Percentiles rank a stretch among this genome's conserved stretches.
Evolutionary conservation across 441 rosid species (phyloP).

Genomic region (Codiaeum variegatum): DNA sequence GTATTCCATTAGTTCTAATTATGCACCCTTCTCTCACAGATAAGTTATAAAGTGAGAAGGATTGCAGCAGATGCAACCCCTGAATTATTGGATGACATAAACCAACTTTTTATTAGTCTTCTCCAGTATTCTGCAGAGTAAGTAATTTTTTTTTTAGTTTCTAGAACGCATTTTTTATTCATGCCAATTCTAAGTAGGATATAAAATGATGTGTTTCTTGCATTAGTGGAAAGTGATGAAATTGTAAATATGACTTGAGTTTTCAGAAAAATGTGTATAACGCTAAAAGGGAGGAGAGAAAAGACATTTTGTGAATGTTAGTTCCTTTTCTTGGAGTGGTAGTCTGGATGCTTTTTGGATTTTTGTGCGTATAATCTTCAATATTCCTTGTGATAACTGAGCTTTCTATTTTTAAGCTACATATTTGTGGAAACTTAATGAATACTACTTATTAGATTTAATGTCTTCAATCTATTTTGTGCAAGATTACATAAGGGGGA

Average conservation of each 20-base stretch:
- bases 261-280: neutral
- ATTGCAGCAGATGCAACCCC: slow-evolving; percentile 75
- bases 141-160: slow-evolving; percentile 29
- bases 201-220: neutral
- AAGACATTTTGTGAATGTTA: neutral
- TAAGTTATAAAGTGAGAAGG: slow-evolving; percentile 62
- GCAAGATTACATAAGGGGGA: neutral
- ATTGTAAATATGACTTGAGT: neutral
- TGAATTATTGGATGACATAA: slow-evolving; percentile 48
- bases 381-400: neutral
- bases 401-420: neutral
- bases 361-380: neutral
- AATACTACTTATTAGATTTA: neutral
- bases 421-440: neutral
- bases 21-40: slow-evolving; percentile 39
- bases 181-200: neutral
- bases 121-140: slow-evolving; percentile 70
- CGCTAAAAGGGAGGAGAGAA: neutral
- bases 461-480: neutral
- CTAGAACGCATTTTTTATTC: neutral
- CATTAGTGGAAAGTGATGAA: neutral
- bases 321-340: neutral
- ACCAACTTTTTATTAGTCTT: slow-evolving; percentile 56
- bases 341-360: neutral
- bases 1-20: slow-evolving; percentile 18